Base-by-base conservation (phyloP, 1,284 basidiomycete genomes). In the Trametes pubescens region DNA sequence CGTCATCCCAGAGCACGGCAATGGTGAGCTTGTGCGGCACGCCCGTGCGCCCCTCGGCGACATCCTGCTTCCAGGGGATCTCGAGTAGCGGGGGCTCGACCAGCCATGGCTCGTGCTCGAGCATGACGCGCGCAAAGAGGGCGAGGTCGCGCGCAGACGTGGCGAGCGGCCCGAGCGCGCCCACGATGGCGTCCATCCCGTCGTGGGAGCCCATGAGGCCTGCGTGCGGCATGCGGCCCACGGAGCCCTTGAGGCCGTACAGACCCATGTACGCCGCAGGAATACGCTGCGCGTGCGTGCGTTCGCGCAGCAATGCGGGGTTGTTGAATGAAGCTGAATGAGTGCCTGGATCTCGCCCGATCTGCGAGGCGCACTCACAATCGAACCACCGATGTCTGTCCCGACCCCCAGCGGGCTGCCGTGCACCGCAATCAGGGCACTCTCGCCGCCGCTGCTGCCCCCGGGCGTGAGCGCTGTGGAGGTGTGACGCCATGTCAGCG, bases 401-500 rank as follows among this genome's bases (percentile, higher is more conserved):
- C 87, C 87, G 38, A 89, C 77, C 1, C 88, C 88, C 44, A 90
- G 65, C 26, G 80, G 78, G 59, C 81, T 82, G n/a, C 87, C 88
- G 32, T 80, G 80, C 59, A 84, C 75, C n/a, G 84, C 82, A 40
- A 90, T 75, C 55, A 91, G 74, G 4, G 88, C 87, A 47, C 87
- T 85, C 75, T 92, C 90, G 38, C 87, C 87, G 51, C 87, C 87
- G 52, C 82, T 84, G 63, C 83, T 85, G 18, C 87, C 87, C n/a
- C 88, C 87, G 2, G 82, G 73, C n/a, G 83, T 82, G 26, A 86
- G 75, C 51, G 65, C 74, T 76, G 65, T 52, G 34, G n/a, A 16
- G 24, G 29, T 65, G 62, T 51, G 57, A 57, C 35, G 49, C 40
- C 43, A 59, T 62, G 64, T 63, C 58, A 62, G 58, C 37, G 37